phyloP scores from a whole-genome alignment of 1,139 yeast species.

The Pichia sp. region DNA sequence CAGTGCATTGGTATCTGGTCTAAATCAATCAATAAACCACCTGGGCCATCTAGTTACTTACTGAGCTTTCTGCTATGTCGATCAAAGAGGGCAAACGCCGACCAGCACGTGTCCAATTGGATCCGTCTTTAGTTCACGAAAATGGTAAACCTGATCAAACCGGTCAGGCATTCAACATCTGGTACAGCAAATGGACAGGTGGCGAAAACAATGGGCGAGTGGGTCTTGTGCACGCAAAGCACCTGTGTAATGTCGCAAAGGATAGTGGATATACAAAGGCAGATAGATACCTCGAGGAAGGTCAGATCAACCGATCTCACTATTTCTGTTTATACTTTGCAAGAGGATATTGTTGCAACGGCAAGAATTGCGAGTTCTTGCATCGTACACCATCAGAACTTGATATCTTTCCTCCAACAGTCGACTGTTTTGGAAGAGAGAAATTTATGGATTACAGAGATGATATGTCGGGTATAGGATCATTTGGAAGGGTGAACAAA shows the following conservation, averaged over 20 bases:
- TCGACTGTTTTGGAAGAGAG: conserved; percentile 92
- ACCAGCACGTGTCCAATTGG: conserved; percentile 69
- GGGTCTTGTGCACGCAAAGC: conserved; percentile 29
- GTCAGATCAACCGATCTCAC: conserved; percentile 29
- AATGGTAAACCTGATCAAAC: conserved; percentile 72
- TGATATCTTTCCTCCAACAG: conserved; percentile 42
- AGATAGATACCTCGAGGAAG: conserved; percentile 30
- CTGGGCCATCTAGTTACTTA: too few species aligned
- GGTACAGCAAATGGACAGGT: conserved; percentile 87
- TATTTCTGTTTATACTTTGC: conserved; percentile 80
- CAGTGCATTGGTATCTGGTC: too few species aligned
- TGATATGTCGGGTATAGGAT: conserved; percentile 94
- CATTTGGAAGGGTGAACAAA: conserved; percentile 60
- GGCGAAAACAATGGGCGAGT: conserved; percentile 43
- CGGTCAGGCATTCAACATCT: conserved; percentile 73
- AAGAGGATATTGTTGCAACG: conserved; percentile 78
- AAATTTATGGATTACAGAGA: conserved; percentile 77
- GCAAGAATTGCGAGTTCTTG: conserved; percentile 64
- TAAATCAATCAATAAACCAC: too few species aligned
- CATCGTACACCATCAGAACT: conserved; percentile 65
- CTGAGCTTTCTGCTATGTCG: too few species aligned
- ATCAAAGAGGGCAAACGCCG: conserved; percentile 21
- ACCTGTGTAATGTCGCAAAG: conserved; percentile 49
- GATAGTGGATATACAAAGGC: conserved; percentile 81
- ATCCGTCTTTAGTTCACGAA: conserved; percentile 52